A percentile compares a stretch with the other conserved stretches of the same genome.
Evolutionary conservation across 1,284 basidiomycete genomes (phyloP).

Genomic region (Cryptococcus hybrid): DNA sequence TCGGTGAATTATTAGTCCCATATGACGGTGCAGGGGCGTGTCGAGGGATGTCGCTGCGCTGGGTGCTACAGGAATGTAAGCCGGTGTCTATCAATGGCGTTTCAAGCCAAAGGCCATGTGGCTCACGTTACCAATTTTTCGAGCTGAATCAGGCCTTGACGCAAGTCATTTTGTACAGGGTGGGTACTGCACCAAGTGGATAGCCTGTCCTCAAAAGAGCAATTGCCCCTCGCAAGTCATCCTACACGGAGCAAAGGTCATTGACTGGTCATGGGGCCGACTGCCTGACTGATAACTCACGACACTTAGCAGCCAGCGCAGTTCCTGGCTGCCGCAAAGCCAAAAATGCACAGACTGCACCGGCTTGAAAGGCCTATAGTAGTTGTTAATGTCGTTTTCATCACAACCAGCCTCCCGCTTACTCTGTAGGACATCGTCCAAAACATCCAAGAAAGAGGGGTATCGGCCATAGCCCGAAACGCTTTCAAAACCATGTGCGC

Average conservation of each 20-base stretch:
- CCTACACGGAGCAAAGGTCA: slow-evolving; percentile 12
- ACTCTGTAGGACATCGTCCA: slow-evolving; percentile 47
- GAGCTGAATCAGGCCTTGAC: slow-evolving; percentile 43
- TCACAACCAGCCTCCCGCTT: slow-evolving; percentile 7
- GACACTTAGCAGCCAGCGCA: slow-evolving; percentile 35
- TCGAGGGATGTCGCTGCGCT: background rate
- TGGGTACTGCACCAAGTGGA: slow-evolving; percentile 42
- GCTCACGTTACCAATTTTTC: slow-evolving; percentile 40
- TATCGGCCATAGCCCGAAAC: slow-evolving; percentile 36
- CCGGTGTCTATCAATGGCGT: background rate
- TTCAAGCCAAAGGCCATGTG: background rate
- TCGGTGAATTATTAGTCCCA: too few species aligned
- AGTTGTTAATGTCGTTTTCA: background rate
- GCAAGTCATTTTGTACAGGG: slow-evolving; percentile 47
- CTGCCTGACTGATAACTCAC: slow-evolving; percentile 16
- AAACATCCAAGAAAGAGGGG: slow-evolving; percentile 46
- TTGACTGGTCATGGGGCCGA: background rate
- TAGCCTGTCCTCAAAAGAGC: slow-evolving; percentile 40
- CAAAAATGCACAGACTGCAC: slow-evolving; percentile 48
- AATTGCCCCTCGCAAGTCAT: slow-evolving; percentile 41
- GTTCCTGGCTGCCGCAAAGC: slow-evolving; percentile 47
- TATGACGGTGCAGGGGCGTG: too few species aligned
- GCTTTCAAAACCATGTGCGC: slow-evolving; percentile 43
- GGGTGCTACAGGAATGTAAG: slow-evolving; percentile 2
- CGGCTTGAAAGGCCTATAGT: slow-evolving; percentile 47